Evolutionary conservation across 306 rosid species (phyloP).

Genomic region (Glycine soja): DNA sequence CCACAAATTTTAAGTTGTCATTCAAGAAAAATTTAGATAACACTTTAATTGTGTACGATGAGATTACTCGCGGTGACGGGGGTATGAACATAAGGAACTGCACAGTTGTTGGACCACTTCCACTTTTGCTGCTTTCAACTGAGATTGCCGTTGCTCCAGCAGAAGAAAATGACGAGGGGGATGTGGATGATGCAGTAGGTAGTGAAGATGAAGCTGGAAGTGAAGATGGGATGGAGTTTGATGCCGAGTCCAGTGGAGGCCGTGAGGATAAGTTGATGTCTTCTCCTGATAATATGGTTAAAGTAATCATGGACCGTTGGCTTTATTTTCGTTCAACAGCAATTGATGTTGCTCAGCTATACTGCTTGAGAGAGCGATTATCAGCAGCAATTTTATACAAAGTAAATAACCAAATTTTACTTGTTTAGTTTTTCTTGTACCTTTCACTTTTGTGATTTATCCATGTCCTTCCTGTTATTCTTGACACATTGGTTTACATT

Average conservation of each 20-base stretch:
- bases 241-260: conserved; percentile 52
- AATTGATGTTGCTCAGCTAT: conserved; percentile 92
- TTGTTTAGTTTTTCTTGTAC: not conserved
- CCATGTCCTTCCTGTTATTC: conserved; percentile 4
- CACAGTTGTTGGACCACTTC: conserved; percentile 78
- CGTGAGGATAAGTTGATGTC: conserved; percentile 71
- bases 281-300: conserved; percentile 74
- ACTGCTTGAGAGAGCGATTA: conserved; percentile 91
- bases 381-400: conserved; percentile 73
- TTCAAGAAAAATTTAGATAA: conserved; percentile 28
- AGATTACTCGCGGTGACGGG: conserved; percentile 78
- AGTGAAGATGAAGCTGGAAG: conserved; percentile 56
- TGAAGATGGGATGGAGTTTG: conserved; percentile 68
- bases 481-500: conserved; percentile 38
- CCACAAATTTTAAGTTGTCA: conserved; percentile 55
- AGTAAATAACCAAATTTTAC: conserved; percentile 52
- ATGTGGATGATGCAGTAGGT: conserved; percentile 39
- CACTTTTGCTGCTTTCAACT: conserved; percentile 73
- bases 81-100: conserved; percentile 72
- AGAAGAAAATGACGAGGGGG: conserved; percentile 34
- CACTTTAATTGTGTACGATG: conserved; percentile 70
- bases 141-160: conserved; percentile 90
- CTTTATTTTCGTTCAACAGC: conserved; percentile 71
- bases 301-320: conserved; percentile 85
- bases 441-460: conserved; percentile 24